Conservation (phyloP, 2,329 filamentous ascomycete species). For the Penicillium vulpinum region DNA sequence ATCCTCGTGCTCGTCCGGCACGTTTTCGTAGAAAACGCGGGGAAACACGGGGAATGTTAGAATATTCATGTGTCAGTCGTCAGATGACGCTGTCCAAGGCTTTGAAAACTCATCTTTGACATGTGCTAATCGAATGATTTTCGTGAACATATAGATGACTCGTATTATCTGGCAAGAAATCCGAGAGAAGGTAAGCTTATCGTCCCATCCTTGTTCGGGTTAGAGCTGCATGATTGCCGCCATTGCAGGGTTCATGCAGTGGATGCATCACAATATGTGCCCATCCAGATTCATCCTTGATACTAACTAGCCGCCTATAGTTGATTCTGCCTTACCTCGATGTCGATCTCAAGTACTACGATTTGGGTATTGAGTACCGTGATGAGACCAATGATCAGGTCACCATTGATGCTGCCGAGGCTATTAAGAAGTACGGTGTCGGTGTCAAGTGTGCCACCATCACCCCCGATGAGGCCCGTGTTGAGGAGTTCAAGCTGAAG, state of each 20-base stretch:
- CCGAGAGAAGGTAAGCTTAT: conserved; percentile 74
- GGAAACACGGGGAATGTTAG: conserved; percentile 32
- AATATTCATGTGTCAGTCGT: conserved; percentile 24
- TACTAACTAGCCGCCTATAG: conserved; percentile 37
- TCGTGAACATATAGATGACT: conserved; percentile 70
- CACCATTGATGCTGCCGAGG: conserved; percentile 90
- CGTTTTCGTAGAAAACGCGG: conserved; percentile 35
- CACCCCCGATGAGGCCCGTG: conserved; percentile 93
- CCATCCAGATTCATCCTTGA: background rate
- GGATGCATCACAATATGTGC: conserved; percentile 8
- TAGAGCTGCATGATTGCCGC: conserved; percentile 19
- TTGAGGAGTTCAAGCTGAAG: conserved; percentile 98
- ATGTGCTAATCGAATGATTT: conserved; percentile 23
- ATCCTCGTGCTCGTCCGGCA: conserved; percentile 14
- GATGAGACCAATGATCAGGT: conserved; percentile 96
- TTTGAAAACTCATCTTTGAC: conserved; percentile 2
- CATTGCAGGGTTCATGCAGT: conserved; percentile 17
- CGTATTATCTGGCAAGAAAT: conserved; percentile 98
- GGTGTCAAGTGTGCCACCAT: conserved; percentile 99
- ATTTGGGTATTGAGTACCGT: conserved; percentile 88
- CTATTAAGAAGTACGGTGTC: conserved; percentile 98
- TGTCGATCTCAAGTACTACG: conserved; percentile 98
- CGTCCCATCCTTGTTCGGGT: conserved; percentile 10
- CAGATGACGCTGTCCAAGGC: background rate
- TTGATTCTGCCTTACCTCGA: conserved; percentile 96